These are phyloP conservation scores for Ceratocystis variospora DNA, from an alignment of 2,329 filamentous ascomycete species.

Conservation along the genomic window DNA sequence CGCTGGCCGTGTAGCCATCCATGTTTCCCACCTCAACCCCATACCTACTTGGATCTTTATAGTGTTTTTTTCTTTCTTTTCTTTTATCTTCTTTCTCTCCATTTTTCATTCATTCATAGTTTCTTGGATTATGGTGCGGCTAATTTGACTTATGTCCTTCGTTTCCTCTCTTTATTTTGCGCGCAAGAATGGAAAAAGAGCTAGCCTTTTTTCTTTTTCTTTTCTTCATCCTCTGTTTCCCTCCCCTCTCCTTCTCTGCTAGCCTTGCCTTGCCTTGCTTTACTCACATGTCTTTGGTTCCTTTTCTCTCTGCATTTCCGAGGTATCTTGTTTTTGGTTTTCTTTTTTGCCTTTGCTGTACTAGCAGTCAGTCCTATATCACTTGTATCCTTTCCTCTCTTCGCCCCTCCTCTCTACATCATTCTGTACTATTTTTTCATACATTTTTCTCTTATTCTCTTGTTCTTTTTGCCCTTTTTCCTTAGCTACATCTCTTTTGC, in stretches of 20 bases:
- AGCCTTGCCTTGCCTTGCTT: too few relatives aligned
- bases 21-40: not conserved
- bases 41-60: not conserved
- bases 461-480: not conserved
- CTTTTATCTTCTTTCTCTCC: not conserved
- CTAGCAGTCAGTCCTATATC: not conserved
- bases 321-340: not conserved
- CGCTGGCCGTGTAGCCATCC: too few relatives aligned
- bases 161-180: not conserved
- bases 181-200: too few relatives aligned
- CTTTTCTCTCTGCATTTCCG: not conserved
- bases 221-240: not conserved
- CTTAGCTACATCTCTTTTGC: too few relatives aligned
- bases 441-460: not conserved
- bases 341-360: not conserved
- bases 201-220: not conserved
- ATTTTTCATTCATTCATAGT: not conserved
- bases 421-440: not conserved
- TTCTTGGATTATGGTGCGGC: slow-evolving; percentile 4
- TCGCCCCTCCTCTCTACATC: not conserved
- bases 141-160: not conserved
- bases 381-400: not conserved
- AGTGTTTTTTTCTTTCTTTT: not conserved
- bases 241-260: not conserved
- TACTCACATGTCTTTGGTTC: not conserved